Evolutionary conservation across 768 basidiomycete species (phyloP).

Genomic region (Plicaturopsis crispa): DNA sequence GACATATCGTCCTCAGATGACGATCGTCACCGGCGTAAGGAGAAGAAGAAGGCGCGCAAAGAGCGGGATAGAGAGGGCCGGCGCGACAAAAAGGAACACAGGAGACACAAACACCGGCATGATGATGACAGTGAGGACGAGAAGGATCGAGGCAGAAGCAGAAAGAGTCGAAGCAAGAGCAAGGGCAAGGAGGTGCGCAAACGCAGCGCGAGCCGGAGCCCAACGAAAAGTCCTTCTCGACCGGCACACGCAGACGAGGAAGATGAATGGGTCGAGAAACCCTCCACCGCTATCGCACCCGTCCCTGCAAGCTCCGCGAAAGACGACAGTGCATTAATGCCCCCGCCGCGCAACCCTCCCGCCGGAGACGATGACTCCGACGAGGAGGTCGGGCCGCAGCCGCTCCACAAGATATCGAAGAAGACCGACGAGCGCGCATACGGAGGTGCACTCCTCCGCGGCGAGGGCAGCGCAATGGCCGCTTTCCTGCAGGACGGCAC

Average conservation of each 20-base stretch:
- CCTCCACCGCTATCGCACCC: constrained; percentile 20
- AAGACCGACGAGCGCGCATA: constrained; percentile 79
- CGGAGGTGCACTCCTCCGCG: constrained; percentile 83
- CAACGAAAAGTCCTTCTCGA: constrained; percentile 17
- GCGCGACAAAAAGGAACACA: constrained; percentile 30
- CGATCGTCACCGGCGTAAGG: constrained; percentile 46
- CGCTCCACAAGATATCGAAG: constrained; percentile 39
- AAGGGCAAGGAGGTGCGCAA: constrained; percentile 22
- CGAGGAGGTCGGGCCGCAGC: constrained; percentile 75
- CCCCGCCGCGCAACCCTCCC: constrained; percentile 4
- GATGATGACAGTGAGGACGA: constrained; percentile 31
- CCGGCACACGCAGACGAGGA: constrained; percentile 26
- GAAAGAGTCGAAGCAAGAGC: constrained; percentile 18
- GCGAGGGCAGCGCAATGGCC: constrained; percentile 98
- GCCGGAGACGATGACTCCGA: constrained; percentile 40
- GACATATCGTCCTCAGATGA: constrained; percentile 48
- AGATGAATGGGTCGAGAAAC: constrained; percentile 67
- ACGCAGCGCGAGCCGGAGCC: constrained; percentile 25
- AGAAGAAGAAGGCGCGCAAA: constrained; percentile 52
- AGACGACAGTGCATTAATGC: constrained; percentile 12
- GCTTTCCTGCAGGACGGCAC: constrained; percentile 79
- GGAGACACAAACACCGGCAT: constrained; percentile 27
- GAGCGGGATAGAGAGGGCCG: constrained; percentile 40
- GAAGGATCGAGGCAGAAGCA: constrained; percentile 19
- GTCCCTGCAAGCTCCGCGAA: constrained; percentile 8